Evolutionary conservation across 2,329 filamentous ascomycete genomes (phyloP), one percentile per base, ranked within the genome.

Genomic region (Hypoxylon rubiginosum): DNA sequence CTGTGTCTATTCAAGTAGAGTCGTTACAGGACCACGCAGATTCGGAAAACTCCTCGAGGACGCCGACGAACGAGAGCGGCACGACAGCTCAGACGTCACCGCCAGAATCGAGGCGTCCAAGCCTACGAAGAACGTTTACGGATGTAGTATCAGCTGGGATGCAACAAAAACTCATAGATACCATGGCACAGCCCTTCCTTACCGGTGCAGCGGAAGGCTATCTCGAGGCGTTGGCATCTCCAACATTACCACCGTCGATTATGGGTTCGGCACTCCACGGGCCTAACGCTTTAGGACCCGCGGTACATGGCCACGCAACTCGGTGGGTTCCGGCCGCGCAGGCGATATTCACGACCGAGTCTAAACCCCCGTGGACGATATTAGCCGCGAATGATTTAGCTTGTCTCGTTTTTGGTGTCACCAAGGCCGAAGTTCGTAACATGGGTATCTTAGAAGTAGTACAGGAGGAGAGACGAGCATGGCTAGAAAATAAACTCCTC

Each of bases 381-480:
- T 87, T 97, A 57, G 93, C 96, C 2, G 96, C 96, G 53, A 99
- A 99, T 76, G 96, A 99, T 77, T 84, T 99, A 52, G 96, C 96
- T 17, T 99, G 96, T 79, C 84, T 99, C 46, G 91, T 98, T n/a
- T 99, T 98, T 81, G 96, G 96, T n/a, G 93, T 99, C 9, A 97
- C 94, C n/a, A 93, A 93, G 75, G 92, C 93, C 4, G 96, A 99
- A 79, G 92, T 99, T 24, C 90, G 94, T 59, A 97, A 94, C 76
- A 90, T 98, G 83, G 95, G 96, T 51, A 98, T 99, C 61, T 81
- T 99, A 63, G 94, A 98, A 77, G 93, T 99, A 30, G 94, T 99
- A 17, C 92, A 95, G 78, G 90, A 94, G 78, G 95, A 97, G 78
- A 87, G 94, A 63, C 86, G 95, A 71, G 88, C 90, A 28, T 99